Evolutionary conservation across 2,329 filamentous ascomycete species (phyloP).

Genomic region (Apiospora aurea): DNA sequence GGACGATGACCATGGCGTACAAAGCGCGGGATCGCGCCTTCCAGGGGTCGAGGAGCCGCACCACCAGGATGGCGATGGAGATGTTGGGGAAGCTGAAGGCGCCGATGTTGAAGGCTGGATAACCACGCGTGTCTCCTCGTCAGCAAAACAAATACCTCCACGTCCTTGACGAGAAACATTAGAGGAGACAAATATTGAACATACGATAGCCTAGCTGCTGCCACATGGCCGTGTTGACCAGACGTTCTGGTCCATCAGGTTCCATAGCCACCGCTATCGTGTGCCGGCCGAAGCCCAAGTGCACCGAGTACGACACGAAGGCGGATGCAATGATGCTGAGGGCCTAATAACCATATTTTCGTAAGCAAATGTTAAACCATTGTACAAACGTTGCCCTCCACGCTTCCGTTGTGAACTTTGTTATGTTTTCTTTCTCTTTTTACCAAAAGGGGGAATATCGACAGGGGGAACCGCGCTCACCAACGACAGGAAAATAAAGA

Average conservation of each 20-base stretch:
- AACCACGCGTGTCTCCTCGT: not conserved
- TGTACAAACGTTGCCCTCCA: not conserved
- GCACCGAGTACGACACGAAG: constrained; percentile 37
- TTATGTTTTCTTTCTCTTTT: too few species aligned
- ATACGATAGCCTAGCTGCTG: constrained; percentile 39
- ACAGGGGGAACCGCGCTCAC: constrained; percentile 27
- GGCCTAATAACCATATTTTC: constrained; percentile 28
- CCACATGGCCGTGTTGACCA: constrained; percentile 33
- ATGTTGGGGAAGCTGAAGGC: constrained; percentile 41
- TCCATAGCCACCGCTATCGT: constrained; percentile 37
- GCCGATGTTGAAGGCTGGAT: constrained; percentile 38
- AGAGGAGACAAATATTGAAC: not conserved
- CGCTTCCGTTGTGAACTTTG: not conserved
- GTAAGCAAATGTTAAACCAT: not conserved
- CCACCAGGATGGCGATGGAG: constrained; percentile 38
- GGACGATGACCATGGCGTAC: constrained; percentile 35
- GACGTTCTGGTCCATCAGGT: constrained; percentile 32
- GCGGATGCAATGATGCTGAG: constrained; percentile 38
- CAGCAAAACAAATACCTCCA: not conserved
- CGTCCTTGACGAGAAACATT: too few species aligned
- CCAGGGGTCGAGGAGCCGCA: constrained; percentile 38
- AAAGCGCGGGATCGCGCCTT: constrained; percentile 31
- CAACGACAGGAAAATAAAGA: constrained; percentile 40
- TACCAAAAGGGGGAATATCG: too few species aligned
- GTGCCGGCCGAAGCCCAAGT: constrained; percentile 38